Percentiles rank a stretch among this genome's conserved stretches.
These are phyloP conservation scores for Leccinum laetum DNA, from an alignment of 1,284 basidiomycete genomes.

Conservation along the genomic window DNA sequence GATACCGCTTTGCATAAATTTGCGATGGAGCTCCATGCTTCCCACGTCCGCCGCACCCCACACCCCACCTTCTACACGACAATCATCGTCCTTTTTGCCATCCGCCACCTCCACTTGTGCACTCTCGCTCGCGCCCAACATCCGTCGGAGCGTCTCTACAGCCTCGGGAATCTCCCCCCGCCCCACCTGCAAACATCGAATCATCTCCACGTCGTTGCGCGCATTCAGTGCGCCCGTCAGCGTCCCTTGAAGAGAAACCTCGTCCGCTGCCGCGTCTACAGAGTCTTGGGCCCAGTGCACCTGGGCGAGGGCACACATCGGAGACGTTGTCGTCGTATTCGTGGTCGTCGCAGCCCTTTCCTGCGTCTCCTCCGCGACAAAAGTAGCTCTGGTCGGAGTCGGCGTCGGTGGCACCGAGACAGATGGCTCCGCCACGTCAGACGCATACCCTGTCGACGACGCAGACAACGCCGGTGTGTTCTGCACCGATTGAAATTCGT, in stretches of 20 bases:
- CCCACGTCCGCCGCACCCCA: neutral
- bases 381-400: constrained; percentile 11
- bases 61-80: neutral
- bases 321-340: neutral
- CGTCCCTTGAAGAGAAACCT: constrained; percentile 54
- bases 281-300: constrained; percentile 48
- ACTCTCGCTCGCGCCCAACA: neutral
- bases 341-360: neutral
- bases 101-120: neutral
- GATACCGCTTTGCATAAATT: constrained; percentile 49
- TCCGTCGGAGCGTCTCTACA: constrained; percentile 48
- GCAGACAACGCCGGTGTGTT: neutral
- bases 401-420: constrained; percentile 10
- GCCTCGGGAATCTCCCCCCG: constrained; percentile 77
- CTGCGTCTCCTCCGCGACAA: constrained; percentile 7
- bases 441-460: neutral
- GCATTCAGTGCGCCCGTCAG: constrained; percentile 59
- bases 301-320: constrained; percentile 32
- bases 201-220: constrained; percentile 63
- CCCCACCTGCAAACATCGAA: constrained; percentile 60
- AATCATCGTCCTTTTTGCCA: neutral
- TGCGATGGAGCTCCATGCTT: constrained; percentile 31
- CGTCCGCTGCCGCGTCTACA: constrained; percentile 53
- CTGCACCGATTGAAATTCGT: neutral
- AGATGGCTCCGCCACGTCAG: neutral